Base-by-base conservation (phyloP, 2,329 filamentous ascomycete species). In the Chaetomiaceae sp. region DNA sequence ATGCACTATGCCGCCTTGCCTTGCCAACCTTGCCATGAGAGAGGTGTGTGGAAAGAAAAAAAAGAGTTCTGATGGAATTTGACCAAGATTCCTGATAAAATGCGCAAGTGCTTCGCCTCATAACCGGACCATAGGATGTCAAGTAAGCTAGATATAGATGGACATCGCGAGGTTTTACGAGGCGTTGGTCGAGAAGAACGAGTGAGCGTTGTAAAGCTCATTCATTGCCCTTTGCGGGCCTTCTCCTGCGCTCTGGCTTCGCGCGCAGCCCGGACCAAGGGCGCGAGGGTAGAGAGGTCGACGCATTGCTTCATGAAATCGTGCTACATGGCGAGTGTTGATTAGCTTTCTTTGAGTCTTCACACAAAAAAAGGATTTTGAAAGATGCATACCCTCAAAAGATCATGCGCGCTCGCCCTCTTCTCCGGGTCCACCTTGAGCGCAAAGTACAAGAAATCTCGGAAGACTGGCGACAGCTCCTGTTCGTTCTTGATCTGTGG, bases 341-440 rank as follows among this genome's bases (percentile, higher is more conserved):
- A 25, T 42, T 40, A 37, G 51, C 68, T 14, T 33, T 11, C 6
- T 14, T 5, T 5, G 8, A 14, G 14, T 3, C 13, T 5, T n/a
- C 8, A 42, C 7, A 20, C 44, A 60, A 60, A 51, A 46, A 43
- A 51, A 50, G 37, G 27, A 41, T 29, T 20, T 6, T n/a, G 11
- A n/a, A 23, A 8, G 9, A 20, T 57, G 76, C 87, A 74, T 80
- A 97, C 94, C 75, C 89, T 85, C 63, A 99, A 77, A 56, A 99
- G 74, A 75, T 97, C 92, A 71, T 96, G 89, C 32, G 94, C 94
- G 66, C 90, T 96, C 34, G 91, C 91, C 71, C 94, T 80, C 82
- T 96, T 96, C 73, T 97, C 94, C 1, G 94, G 92, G 66, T 97
- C 94, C 5, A 99, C 94, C 76, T 95, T 95, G 50, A 99, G 78